phyloP scores from a whole-genome alignment of 2,329 filamentous ascomycete species.

The Zymoseptoria tritici region DNA sequence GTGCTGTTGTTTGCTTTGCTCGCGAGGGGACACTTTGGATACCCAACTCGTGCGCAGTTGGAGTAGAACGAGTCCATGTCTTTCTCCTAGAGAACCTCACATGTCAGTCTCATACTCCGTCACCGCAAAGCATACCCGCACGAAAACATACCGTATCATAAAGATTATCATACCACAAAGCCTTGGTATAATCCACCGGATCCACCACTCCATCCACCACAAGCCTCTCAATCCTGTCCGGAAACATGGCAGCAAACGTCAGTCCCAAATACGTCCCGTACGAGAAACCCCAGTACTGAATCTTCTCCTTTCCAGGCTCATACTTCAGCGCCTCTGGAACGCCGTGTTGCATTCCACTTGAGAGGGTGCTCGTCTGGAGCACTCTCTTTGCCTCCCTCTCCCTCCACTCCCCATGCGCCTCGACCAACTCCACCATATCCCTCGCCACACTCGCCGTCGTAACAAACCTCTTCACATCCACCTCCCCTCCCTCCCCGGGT shows the following conservation, averaged over 20 bases:
- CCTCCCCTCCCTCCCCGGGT: constrained; percentile 17
- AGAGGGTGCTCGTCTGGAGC: neutral
- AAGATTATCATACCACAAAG: constrained; percentile 35
- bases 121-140: neutral
- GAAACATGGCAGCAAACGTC: constrained; percentile 37
- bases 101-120: too few relatives aligned
- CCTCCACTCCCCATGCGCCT: constrained; percentile 32
- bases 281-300: constrained; percentile 35
- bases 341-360: neutral
- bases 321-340: constrained; percentile 8
- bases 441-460: constrained; percentile 42
- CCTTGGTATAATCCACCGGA: constrained; percentile 30
- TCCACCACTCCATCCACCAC: constrained; percentile 43
- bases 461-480: constrained; percentile 37
- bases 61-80: constrained; percentile 38
- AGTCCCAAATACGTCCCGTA: constrained; percentile 42
- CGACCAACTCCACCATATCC: constrained; percentile 45
- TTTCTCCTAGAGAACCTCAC: constrained; percentile 27
- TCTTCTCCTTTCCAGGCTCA: constrained; percentile 26
- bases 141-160: constrained; percentile 27
- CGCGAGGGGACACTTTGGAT: constrained; percentile 34
- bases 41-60: constrained; percentile 37
- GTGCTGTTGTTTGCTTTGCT: constrained; percentile 26
- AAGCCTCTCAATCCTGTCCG: constrained; percentile 31
- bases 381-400: constrained; percentile 18